Evolutionary conservation across 2,329 filamentous ascomycete genomes (phyloP).

Genomic region (Byssothecium circinans): DNA sequence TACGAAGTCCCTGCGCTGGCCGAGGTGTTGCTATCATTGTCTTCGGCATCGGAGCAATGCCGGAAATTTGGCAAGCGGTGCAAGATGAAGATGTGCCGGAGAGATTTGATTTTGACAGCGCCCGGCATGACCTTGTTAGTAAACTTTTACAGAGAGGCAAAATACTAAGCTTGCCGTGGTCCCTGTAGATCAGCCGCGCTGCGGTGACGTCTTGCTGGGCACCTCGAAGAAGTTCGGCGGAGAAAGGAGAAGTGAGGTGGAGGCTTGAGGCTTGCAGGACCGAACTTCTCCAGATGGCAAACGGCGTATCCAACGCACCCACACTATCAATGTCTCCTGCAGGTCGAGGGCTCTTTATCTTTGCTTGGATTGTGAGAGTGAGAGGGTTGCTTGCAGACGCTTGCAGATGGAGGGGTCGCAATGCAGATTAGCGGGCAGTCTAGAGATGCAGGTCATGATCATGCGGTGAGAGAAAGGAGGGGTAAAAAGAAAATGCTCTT

Average conservation of each 20-base stretch:
- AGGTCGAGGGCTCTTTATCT: no score
- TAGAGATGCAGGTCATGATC: not conserved
- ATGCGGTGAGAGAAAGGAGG: not conserved
- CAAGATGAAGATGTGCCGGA: constrained; percentile 1
- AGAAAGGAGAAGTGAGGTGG: no score
- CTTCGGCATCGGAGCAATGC: not conserved
- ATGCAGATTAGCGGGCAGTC: no score
- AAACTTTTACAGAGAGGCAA: no score
- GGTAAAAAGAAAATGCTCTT: not conserved
- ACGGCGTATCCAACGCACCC: not conserved
- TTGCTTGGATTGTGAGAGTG: no score
- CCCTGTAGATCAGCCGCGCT: constrained; percentile 1
- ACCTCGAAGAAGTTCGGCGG: no score
- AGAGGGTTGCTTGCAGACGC: not conserved
- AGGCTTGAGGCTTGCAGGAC: constrained; percentile 2
- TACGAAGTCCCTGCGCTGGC: not conserved
- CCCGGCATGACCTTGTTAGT: not conserved
- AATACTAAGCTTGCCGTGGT: not conserved
- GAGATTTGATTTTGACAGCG: not conserved
- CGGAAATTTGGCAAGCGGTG: not conserved
- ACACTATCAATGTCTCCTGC: not conserved
- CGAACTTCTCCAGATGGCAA: constrained; percentile 4
- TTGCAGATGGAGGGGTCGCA: no score
- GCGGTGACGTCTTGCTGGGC: not conserved
- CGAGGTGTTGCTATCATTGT: not conserved